Evolutionary conservation across 2,329 filamentous ascomycete genomes (phyloP).

Genomic region (Ophiostoma sp.): DNA sequence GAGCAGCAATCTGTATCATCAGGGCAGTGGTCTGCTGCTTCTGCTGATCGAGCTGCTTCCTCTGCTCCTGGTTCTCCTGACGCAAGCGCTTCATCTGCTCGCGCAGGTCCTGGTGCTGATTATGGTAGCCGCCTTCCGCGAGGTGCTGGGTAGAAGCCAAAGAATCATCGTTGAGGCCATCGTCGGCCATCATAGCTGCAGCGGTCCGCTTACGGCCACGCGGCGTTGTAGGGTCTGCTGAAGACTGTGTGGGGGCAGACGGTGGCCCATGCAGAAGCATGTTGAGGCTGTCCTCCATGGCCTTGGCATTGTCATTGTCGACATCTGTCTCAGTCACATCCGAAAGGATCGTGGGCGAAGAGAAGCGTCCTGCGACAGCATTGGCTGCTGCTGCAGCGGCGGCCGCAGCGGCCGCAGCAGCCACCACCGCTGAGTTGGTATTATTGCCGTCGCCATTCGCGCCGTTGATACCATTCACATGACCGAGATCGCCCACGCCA

Average conservation of each 20-base stretch:
- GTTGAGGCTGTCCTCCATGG: conserved; percentile 19
- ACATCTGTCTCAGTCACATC: not conserved
- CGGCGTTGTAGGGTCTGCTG: not conserved
- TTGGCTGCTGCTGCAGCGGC: conserved; percentile 10
- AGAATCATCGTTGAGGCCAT: not conserved
- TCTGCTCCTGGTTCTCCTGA: conserved; percentile 58
- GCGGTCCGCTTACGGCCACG: conserved; percentile 11
- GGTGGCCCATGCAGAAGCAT: conserved; percentile 17
- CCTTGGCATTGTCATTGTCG: conserved; percentile 19
- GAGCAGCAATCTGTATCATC: conserved; percentile 45
- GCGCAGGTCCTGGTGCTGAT: conserved; percentile 44
- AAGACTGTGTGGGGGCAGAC: conserved; percentile 19
- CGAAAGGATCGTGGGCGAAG: conserved; percentile 5
- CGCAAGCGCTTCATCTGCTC: conserved; percentile 62
- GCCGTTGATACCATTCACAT: not conserved
- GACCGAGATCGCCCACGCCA: conserved; percentile 3
- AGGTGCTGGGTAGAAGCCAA: not conserved
- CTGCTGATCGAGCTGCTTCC: conserved; percentile 45
- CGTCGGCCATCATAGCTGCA: conserved; percentile 9
- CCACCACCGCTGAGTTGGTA: not conserved
- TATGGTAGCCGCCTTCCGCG: conserved; percentile 10
- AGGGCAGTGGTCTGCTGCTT: conserved; percentile 43
- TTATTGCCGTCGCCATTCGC: not conserved
- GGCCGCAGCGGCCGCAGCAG: conserved; percentile 4
- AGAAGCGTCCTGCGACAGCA: conserved; percentile 16